Conservation (phyloP, 2,329 filamentous ascomycete genomes). For the Colletotrichum sublineola region DNA sequence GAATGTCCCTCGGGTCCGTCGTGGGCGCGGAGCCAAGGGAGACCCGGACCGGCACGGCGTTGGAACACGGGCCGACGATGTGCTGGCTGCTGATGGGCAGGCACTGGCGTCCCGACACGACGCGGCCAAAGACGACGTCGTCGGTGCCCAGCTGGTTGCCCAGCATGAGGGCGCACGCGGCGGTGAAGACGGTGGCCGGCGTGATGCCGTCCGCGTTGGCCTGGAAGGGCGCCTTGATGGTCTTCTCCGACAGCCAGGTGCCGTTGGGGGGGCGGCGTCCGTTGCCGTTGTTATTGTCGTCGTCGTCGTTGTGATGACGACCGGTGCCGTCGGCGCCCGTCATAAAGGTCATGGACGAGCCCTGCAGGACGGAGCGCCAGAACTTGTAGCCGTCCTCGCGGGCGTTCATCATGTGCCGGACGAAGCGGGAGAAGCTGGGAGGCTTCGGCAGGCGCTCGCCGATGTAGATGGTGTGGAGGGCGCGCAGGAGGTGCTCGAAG, state of each 20-base stretch:
- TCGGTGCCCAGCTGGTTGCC: constrained; percentile 1
- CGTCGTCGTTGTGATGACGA: not conserved
- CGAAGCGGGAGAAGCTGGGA: constrained; percentile 42
- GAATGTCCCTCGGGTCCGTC: not conserved
- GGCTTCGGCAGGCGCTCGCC: constrained; percentile 31
- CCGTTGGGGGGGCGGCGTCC: not conserved
- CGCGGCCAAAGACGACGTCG: constrained; percentile 43
- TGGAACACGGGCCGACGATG: constrained; percentile 41
- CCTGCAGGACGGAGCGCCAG: constrained; percentile 28
- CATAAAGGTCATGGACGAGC: constrained; percentile 26
- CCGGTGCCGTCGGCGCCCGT: not conserved
- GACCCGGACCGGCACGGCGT: constrained; percentile 33
- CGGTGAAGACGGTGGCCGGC: constrained; percentile 37
- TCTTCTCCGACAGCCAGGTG: not conserved
- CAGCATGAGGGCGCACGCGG: constrained; percentile 33
- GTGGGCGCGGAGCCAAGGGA: not conserved
- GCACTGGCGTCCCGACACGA: constrained; percentile 44
- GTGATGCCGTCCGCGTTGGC: constrained; percentile 26
- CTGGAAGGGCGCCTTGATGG: constrained; percentile 15
- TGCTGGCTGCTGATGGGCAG: constrained; percentile 39
- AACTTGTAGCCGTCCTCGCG: constrained; percentile 33
- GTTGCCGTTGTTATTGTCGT: not conserved
- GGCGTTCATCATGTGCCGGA: constrained; percentile 35
- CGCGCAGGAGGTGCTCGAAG: constrained; percentile 41
- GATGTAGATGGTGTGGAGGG: constrained; percentile 41